Percentiles rank a stretch among this genome's conserved stretches.
Conservation (phyloP, 1,284 basidiomycete species). For the Rhodotorula sp. region DNA sequence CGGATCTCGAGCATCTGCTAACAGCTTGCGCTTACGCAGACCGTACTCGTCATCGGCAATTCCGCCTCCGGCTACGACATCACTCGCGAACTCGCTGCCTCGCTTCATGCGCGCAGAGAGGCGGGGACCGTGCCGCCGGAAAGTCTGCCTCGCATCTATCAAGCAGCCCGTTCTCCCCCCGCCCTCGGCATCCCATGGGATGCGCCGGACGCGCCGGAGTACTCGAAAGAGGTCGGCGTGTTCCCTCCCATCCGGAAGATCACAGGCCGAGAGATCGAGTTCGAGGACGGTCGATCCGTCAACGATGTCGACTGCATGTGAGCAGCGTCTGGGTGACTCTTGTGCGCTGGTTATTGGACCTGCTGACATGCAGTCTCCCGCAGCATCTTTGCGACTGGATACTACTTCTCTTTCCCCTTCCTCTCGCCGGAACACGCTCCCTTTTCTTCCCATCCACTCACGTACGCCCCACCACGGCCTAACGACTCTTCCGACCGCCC, state of each 20-base stretch:
- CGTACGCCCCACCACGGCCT: constrained; percentile 34
- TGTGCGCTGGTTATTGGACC: neutral
- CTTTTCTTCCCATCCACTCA: constrained; percentile 44
- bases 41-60: constrained; percentile 56
- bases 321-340: neutral
- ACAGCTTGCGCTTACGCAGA: too few relatives aligned
- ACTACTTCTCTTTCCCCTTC: constrained; percentile 52
- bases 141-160: constrained; percentile 44
- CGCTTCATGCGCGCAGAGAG: constrained; percentile 42
- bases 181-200: constrained; percentile 36
- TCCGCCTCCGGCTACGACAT: constrained; percentile 56
- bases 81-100: constrained; percentile 52
- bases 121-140: neutral
- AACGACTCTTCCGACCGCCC: constrained; percentile 35
- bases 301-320: constrained; percentile 48
- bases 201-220: constrained; percentile 41
- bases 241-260: constrained; percentile 48
- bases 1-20: too few relatives aligned
- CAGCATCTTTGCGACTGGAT: constrained; percentile 53
- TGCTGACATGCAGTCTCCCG: neutral
- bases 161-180: constrained; percentile 43
- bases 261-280: constrained; percentile 44
- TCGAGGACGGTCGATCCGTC: constrained; percentile 43
- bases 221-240: constrained; percentile 46
- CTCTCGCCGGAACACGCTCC: constrained; percentile 46